Percentiles rank a stretch among this genome's conserved stretches.
These are phyloP conservation scores for Pseudogymnoascus sp. DNA, from an alignment of 2,329 filamentous ascomycete species.

Conservation along the genomic window DNA sequence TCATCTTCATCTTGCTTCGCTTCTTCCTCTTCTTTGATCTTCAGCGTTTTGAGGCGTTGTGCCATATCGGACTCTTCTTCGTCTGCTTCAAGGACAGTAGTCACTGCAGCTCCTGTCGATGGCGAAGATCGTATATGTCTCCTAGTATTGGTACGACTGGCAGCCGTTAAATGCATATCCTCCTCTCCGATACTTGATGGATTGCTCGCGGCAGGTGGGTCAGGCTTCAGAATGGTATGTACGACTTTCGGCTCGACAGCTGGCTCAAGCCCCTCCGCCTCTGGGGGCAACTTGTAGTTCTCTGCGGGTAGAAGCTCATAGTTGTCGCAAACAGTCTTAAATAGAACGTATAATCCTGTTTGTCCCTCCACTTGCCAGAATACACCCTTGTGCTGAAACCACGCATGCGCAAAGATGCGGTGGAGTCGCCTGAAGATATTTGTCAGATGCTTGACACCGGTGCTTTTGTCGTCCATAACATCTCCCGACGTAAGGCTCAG, in stretches of 20 bases:
- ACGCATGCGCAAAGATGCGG: slow-evolving; percentile 95
- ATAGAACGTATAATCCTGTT: slow-evolving; percentile 90
- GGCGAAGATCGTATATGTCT: slow-evolving; percentile 74
- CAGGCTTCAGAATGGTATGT: slow-evolving; percentile 31
- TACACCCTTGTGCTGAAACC: slow-evolving; percentile 92
- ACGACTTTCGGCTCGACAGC: slow-evolving; percentile 36
- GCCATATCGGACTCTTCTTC: slow-evolving; percentile 59
- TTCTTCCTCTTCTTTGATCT: slow-evolving; percentile 37
- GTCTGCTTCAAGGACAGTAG: slow-evolving; percentile 74
- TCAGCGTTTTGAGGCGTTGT: slow-evolving; percentile 40
- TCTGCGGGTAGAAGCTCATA: slow-evolving; percentile 86
- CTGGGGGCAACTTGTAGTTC: slow-evolving; percentile 89
- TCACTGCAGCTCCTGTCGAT: slow-evolving; percentile 69
- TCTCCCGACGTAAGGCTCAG: slow-evolving; percentile 30
- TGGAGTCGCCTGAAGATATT: slow-evolving; percentile 94
- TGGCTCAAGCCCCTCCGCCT: slow-evolving; percentile 76
- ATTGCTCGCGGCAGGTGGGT: slow-evolving; percentile 21
- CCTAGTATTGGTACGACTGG: slow-evolving; percentile 65
- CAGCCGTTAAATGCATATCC: slow-evolving; percentile 45
- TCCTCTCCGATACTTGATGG: slow-evolving; percentile 24
- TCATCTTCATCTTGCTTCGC: slow-evolving; percentile 13
- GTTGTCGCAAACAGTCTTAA: slow-evolving; percentile 92
- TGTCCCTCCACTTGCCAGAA: slow-evolving; percentile 91
- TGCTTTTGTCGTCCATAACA: slow-evolving; percentile 50
- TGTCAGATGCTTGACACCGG: slow-evolving; percentile 74